phyloP scores from a whole-genome alignment of 495 filamentous ascomycete species.

The Xylaria cubensis region DNA sequence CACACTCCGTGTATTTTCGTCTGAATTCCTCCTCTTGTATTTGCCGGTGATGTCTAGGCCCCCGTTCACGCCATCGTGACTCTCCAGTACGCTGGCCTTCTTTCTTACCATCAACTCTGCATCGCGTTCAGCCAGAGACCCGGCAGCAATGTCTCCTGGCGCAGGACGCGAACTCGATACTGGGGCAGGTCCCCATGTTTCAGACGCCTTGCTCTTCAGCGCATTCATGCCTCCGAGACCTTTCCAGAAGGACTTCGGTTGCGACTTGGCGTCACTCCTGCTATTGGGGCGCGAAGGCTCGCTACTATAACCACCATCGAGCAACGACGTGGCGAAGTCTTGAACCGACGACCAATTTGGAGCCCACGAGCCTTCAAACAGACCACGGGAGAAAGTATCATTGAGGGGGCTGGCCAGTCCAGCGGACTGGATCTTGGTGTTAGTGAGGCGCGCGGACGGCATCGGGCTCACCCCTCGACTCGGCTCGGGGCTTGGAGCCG shows the following conservation, averaged over 20 bases:
- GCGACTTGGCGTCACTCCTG: constrained; percentile 38
- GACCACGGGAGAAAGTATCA: constrained; percentile 41
- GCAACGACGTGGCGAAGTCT: constrained; percentile 51
- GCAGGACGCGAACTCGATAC: constrained; percentile 43
- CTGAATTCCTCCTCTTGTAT: constrained; percentile 62
- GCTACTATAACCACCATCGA: constrained; percentile 44
- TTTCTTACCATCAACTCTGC: constrained; percentile 54
- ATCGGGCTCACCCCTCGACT: constrained; percentile 52
- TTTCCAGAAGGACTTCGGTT: constrained; percentile 40
- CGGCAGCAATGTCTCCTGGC: constrained; percentile 54
- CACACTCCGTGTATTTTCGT: constrained; percentile 48
- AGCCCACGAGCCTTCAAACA: constrained; percentile 52
- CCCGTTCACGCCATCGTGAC: constrained; percentile 56
- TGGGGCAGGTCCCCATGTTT: constrained; percentile 52
- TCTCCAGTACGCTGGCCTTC: constrained; percentile 58
- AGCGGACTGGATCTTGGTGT: constrained; percentile 39
- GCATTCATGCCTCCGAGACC: constrained; percentile 35
- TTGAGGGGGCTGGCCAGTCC: constrained; percentile 42
- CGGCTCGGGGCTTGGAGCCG: constrained; percentile 31
- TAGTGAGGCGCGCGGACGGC: constrained; percentile 46
- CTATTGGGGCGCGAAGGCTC: constrained; percentile 43
- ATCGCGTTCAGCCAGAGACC: constrained; percentile 56
- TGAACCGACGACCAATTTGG: constrained; percentile 56
- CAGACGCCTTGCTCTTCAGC: constrained; percentile 29
- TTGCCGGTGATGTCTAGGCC: constrained; percentile 53